Evolutionary conservation across 257 asterid genomes (phyloP), one percentile per base, ranked within the genome.

Genomic region (Nicotiana knightiana): DNA sequence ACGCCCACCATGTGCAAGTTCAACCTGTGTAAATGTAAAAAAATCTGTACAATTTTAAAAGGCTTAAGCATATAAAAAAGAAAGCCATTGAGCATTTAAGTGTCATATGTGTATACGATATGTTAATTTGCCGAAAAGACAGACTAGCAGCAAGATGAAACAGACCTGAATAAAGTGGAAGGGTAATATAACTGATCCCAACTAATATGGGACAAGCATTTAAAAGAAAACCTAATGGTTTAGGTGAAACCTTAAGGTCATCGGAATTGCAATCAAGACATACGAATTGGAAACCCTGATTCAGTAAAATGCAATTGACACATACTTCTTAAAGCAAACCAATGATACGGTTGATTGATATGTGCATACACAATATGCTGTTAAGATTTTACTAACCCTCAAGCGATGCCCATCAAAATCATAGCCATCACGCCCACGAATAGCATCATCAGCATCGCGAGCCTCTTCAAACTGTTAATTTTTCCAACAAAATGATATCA

Each of bases 361-460:
- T 26, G 26, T 15, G 63, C 7, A 26, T 3, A 8, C 6, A 15
- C 21, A 13, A 26, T 51, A 15, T 13, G 63, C 26, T 26, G 63
- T 51, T 75, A 82, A 84, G 10, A 39, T 30, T 82, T 39, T 75
- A 87, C 93, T 73, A 75, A 96, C 99, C 96, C 99, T 90, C 85
- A 96, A 84, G 55, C 98, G 97, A 85, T 91, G 95, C 51, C 99
- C 98, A 86, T 96, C 99, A 87, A 93, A 96, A 68, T 94, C 98
- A 88, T 93, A 93, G 82, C 99, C 99, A 94, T 96, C 99, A 81
- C 99, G 98, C 39, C 99, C 98, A 76, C 95, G 96, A 85, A 96
- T 96, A 71, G 99, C 99, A 90, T 94, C 98, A 75, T 96, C 99
- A 79, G 99, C 99, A 88, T 96, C 98, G 32, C 98, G 99, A 7